These are phyloP conservation scores for Capsicum baccatum DNA, from an alignment of 257 asterid species.

Conservation along the genomic window DNA sequence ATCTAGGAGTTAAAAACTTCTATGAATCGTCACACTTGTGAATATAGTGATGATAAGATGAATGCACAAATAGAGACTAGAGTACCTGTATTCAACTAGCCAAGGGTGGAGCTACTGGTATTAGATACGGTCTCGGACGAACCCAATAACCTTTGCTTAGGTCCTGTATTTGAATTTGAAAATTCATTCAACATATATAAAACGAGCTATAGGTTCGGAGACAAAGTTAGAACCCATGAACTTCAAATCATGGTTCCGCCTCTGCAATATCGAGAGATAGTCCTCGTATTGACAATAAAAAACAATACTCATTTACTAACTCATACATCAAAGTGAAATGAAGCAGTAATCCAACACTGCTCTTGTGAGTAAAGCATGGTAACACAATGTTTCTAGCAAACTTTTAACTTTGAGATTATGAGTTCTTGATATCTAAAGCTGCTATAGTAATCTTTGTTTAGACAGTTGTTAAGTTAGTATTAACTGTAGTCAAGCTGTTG, in stretches of 20 bases:
- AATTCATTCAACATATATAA: no score
- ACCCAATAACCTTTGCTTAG: no score
- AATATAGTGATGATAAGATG: neutral
- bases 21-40: neutral
- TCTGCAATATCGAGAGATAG: no score
- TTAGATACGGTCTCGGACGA: no score
- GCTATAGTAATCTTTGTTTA: conserved; percentile 3
- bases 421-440: neutral
- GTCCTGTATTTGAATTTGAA: no score
- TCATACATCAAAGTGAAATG: neutral
- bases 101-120: no score
- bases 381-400: neutral
- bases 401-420: neutral
- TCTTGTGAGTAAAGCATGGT: neutral
- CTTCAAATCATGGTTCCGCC: no score
- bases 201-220: no score
- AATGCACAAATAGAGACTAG: neutral
- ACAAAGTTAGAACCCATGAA: no score
- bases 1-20: neutral
- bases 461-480: neutral
- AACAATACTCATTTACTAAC: no score
- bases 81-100: neutral
- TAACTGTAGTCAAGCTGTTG: conserved; percentile 14
- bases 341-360: neutral
- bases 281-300: no score